These are phyloP conservation scores for Saccharomycopsis guyanensis DNA, from an alignment of 805 yeast genomes.

Conservation along the genomic window DNA sequence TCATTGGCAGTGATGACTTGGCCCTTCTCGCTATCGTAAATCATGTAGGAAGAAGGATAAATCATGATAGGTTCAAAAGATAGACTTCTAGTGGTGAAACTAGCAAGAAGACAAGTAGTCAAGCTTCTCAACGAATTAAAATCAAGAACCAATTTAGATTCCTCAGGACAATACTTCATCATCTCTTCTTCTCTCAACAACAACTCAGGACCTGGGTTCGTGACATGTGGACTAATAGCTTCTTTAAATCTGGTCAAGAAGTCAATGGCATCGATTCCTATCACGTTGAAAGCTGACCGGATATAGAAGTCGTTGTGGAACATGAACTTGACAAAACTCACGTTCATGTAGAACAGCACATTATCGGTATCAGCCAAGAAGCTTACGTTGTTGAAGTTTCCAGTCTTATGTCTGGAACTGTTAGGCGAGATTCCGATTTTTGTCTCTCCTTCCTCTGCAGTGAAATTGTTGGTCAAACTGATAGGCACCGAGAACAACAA, in stretches of 20 bases:
- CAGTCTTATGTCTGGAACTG: neutral
- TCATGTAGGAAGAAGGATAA: neutral
- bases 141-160: neutral
- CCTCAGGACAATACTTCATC: neutral
- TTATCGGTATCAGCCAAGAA: constrained; percentile 2
- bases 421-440: neutral
- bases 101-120: neutral
- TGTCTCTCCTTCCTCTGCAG: constrained; percentile 15
- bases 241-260: neutral
- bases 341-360: constrained; percentile 1
- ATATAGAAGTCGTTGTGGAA: constrained; percentile 18
- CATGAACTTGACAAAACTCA: constrained; percentile 11
- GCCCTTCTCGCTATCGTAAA: constrained; percentile 1
- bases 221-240: neutral
- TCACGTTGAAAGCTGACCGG: neutral
- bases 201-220: neutral
- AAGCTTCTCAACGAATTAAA: neutral
- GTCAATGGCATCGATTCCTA: neutral
- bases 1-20: neutral
- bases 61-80: constrained; percentile 13
- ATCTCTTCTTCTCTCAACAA: neutral
- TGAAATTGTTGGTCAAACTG: constrained; percentile 16
- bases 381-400: constrained; percentile 4
- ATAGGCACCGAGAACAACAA: constrained; percentile 11
- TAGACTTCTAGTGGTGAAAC: neutral